These are phyloP conservation scores for Beauveria rudraprayagi DNA, from an alignment of 2,329 filamentous ascomycete species.

Conservation along the genomic window DNA sequence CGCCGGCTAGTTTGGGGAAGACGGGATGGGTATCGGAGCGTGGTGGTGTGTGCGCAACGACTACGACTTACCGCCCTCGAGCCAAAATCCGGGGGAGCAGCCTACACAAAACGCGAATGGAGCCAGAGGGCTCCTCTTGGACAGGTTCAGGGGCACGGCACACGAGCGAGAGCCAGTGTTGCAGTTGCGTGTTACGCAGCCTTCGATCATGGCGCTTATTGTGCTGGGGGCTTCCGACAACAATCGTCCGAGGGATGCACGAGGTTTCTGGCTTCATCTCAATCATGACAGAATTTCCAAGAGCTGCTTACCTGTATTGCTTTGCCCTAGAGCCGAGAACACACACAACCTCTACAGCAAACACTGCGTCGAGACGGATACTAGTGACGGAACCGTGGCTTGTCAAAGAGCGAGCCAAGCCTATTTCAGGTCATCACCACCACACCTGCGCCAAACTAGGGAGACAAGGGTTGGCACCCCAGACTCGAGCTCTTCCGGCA, in stretches of 20 bases:
- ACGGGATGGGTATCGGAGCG: background rate
- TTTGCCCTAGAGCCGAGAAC: background rate
- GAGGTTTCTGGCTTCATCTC: too few species aligned
- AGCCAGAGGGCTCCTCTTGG: background rate
- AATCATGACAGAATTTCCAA: too few species aligned
- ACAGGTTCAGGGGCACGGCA: background rate
- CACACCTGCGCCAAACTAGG: background rate
- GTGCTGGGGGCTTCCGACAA: background rate
- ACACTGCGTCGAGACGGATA: background rate
- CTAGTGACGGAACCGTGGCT: background rate
- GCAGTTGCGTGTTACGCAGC: too few species aligned
- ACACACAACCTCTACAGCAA: constrained; percentile 1
- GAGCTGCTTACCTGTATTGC: too few species aligned
- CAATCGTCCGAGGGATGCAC: background rate
- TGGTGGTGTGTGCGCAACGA: background rate
- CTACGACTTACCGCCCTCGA: background rate
- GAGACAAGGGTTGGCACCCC: background rate
- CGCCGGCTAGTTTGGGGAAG: constrained; percentile 1
- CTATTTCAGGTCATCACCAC: background rate
- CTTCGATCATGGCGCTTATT: too few species aligned
- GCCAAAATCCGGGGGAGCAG: constrained; percentile 5
- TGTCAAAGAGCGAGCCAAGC: background rate
- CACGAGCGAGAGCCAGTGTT: background rate
- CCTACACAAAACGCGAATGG: background rate
- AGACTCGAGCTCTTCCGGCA: background rate